Conservation (phyloP, 352 stramenopile species). For the Blastocystis sp. region DNA sequence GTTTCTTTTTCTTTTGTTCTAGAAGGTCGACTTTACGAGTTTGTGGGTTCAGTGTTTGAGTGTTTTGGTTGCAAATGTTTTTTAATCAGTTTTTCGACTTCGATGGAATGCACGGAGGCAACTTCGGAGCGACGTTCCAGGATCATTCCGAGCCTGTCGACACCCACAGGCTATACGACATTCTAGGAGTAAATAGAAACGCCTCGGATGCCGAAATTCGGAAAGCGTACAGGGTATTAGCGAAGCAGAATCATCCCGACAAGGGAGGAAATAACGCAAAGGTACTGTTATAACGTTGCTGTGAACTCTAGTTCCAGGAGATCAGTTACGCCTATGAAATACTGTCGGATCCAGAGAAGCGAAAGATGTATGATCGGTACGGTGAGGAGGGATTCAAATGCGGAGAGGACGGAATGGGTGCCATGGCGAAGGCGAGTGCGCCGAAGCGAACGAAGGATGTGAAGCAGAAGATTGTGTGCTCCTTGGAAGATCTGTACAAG, state of each 20-base stretch:
- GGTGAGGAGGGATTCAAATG: slow-evolving; percentile 89
- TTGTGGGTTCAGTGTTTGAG: background rate
- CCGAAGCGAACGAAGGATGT: slow-evolving; percentile 85
- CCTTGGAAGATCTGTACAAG: slow-evolving; percentile 96
- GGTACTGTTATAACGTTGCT: background rate
- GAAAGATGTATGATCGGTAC: slow-evolving; percentile 80
- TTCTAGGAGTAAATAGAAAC: slow-evolving; percentile 72
- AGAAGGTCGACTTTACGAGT: background rate
- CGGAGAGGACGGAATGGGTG: slow-evolving; percentile 78
- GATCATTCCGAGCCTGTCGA: slow-evolving; percentile 57
- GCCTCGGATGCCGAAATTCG: slow-evolving; percentile 74
- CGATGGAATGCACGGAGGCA: background rate
- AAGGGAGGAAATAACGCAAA: slow-evolving; percentile 91
- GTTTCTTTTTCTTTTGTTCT: slow-evolving; percentile 28
- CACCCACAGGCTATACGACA: slow-evolving; percentile 76
- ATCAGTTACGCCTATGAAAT: slow-evolving; percentile 88
- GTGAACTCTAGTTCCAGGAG: slow-evolving; percentile 70
- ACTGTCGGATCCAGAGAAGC: slow-evolving; percentile 79
- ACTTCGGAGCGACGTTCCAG: background rate
- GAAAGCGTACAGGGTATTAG: slow-evolving; percentile 75
- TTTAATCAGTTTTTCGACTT: slow-evolving; percentile 46
- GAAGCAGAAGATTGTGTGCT: slow-evolving; percentile 84
- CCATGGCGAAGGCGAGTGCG: slow-evolving; percentile 64
- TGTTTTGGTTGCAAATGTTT: slow-evolving; percentile 10
- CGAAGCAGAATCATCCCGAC: slow-evolving; percentile 89